phyloP scores from a whole-genome alignment of 176 grass and related monocot species.

The Poa annua region DNA sequence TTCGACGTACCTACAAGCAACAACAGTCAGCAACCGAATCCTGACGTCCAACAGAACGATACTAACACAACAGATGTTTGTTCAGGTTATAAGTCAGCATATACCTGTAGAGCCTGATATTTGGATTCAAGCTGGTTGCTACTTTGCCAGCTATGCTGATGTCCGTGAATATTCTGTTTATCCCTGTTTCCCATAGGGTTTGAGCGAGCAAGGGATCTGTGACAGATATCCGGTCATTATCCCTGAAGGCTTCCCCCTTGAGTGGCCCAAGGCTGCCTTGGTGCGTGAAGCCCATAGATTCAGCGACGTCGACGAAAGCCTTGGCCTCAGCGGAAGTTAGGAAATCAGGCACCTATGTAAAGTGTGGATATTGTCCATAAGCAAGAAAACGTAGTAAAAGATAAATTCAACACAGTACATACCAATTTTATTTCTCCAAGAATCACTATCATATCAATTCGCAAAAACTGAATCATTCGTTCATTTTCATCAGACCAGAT shows the following conservation, averaged over 20 bases:
- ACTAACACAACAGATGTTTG: not conserved
- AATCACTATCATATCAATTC: not conserved
- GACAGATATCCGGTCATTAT: slow-evolving; percentile 88
- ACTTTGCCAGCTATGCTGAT: slow-evolving; percentile 67
- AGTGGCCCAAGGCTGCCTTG: slow-evolving; percentile 88
- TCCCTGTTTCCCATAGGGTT: slow-evolving; percentile 83
- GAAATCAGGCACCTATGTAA: slow-evolving; percentile 69
- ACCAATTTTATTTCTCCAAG: not conserved
- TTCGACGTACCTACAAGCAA: slow-evolving; percentile 67
- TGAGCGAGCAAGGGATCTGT: slow-evolving; percentile 75
- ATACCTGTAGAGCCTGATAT: slow-evolving; percentile 96
- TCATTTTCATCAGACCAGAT: slow-evolving; percentile 16
- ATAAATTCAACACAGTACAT: not conserved
- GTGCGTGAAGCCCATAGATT: slow-evolving; percentile 74
- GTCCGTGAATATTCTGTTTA: slow-evolving; percentile 72
- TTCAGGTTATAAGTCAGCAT: not conserved
- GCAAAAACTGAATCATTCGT: not conserved
- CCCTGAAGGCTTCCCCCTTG: slow-evolving; percentile 86
- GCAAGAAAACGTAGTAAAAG: not conserved
- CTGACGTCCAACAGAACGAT: not conserved
- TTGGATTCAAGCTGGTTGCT: slow-evolving; percentile 75
- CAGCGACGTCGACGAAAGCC: slow-evolving; percentile 65
- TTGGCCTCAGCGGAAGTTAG: slow-evolving; percentile 73
- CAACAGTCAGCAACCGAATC: not conserved
- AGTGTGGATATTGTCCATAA: slow-evolving; percentile 12